phyloP scores from a whole-genome alignment of 176 grass and related monocot species.

The Oryza punctata region DNA sequence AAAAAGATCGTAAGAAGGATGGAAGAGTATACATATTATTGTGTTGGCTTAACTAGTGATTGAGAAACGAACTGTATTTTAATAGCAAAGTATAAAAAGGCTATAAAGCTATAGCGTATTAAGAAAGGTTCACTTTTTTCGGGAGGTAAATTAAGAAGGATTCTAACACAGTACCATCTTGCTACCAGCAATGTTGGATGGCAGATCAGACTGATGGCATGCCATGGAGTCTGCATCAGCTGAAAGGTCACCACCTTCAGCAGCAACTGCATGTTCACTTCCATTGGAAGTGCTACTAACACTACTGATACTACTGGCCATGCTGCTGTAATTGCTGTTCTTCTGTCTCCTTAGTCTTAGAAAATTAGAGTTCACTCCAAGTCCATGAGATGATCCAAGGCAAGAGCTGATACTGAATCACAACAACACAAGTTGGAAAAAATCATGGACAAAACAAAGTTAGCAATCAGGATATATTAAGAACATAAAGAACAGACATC shows the following conservation, averaged over 20 bases:
- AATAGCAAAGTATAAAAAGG: conserved; percentile 15
- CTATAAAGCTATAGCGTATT: conserved; percentile 5
- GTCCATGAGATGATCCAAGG: conserved; percentile 65
- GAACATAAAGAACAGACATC: not conserved
- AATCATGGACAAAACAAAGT: conserved; percentile 24
- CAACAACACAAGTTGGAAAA: conserved; percentile 14
- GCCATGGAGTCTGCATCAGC: conserved; percentile 91
- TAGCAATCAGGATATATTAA: conserved; percentile 6
- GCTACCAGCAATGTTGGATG: conserved; percentile 50
- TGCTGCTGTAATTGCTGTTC: conserved; percentile 68
- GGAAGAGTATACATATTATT: not conserved
- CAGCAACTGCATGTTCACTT: conserved; percentile 62
- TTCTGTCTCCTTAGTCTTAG: conserved; percentile 68
- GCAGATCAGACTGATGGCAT: conserved; percentile 64
- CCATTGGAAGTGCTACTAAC: conserved; percentile 86
- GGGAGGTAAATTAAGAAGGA: conserved; percentile 9
- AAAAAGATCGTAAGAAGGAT: not conserved
- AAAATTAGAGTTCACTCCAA: conserved; percentile 72
- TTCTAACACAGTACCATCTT: conserved; percentile 54
- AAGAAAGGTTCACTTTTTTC: not conserved
- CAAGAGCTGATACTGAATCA: conserved; percentile 64
- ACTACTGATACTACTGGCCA: conserved; percentile 82
- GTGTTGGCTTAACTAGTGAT: not conserved
- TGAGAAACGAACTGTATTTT: not conserved
- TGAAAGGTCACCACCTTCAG: conserved; percentile 79